Percentiles rank a stretch among this genome's conserved stretches.
Evolutionary conservation across 129 eudicot genomes (phyloP).

Genomic region (Arctium lappa): DNA sequence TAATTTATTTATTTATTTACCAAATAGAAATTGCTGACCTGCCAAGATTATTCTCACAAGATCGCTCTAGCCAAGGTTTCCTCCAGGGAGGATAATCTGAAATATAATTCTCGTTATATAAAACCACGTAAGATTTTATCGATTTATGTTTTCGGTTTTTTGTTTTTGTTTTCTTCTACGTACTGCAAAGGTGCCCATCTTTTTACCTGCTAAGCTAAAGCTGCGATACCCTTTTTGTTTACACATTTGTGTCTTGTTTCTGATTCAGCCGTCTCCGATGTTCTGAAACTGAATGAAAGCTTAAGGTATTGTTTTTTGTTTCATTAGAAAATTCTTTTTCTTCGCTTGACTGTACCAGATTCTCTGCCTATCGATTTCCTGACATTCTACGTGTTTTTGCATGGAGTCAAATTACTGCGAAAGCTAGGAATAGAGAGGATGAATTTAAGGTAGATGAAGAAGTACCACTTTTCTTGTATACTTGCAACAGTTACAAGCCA

Average conservation of each 20-base stretch:
- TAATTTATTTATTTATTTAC: background rate
- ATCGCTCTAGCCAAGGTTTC: slow-evolving; percentile 46
- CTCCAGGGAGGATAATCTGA: slow-evolving; percentile 39
- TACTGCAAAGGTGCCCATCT: background rate
- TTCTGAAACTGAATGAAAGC: slow-evolving; percentile 21
- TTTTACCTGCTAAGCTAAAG: background rate
- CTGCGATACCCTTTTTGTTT: background rate
- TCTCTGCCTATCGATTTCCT: background rate
- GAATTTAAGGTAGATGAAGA: slow-evolving; percentile 51
- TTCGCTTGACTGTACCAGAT: background rate
- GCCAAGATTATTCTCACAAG: slow-evolving; percentile 63
- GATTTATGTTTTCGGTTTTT: background rate
- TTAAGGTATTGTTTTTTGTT: slow-evolving; percentile 7
- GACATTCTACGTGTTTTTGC: background rate
- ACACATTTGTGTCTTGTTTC: background rate
- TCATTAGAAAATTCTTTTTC: background rate
- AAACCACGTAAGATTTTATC: slow-evolving; percentile 47
- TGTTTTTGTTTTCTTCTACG: background rate
- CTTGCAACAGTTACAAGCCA: slow-evolving; percentile 42
- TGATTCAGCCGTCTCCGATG: slow-evolving; percentile 32
- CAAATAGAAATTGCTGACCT: slow-evolving; percentile 50
- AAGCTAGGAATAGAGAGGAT: background rate
- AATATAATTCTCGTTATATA: slow-evolving; percentile 58
- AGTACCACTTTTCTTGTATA: slow-evolving; percentile 51
- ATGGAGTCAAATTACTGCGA: slow-evolving; percentile 23